phyloP scores from a whole-genome alignment of 179 eudicot species.

The Corrigiola litoralis region DNA sequence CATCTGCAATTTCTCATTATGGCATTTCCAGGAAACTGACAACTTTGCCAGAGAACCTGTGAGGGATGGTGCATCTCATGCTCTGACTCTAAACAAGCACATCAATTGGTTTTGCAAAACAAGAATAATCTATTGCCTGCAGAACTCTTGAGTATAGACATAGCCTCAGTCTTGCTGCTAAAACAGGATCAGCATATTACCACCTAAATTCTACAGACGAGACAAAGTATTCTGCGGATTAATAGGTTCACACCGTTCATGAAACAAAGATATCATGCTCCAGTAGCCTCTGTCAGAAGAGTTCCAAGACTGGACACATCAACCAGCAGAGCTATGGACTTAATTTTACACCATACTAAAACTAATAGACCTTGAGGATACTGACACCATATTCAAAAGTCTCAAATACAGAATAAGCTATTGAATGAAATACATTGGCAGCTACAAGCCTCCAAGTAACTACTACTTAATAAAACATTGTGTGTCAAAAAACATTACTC shows the following conservation, averaged over 20 bases:
- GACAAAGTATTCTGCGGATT: background rate
- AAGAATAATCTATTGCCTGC: background rate
- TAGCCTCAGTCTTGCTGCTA: background rate
- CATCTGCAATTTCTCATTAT: background rate
- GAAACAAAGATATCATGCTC: background rate
- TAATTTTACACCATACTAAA: background rate
- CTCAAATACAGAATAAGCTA: too few species aligned
- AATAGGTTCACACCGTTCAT: background rate
- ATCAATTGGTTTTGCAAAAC: background rate
- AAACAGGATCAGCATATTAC: background rate
- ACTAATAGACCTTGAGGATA: background rate
- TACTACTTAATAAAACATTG: background rate
- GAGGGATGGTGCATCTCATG: background rate
- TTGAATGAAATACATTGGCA: too few species aligned
- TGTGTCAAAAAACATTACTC: background rate
- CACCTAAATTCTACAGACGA: background rate
- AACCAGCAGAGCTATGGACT: background rate
- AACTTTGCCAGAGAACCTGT: background rate
- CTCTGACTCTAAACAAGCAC: background rate
- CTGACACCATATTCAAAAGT: too few species aligned
- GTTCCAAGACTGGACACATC: background rate
- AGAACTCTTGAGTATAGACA: background rate
- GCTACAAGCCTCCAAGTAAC: background rate
- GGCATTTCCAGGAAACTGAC: background rate
- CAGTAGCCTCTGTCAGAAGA: background rate